Evolutionary conservation across 202 grass and related monocot species (phyloP).

Genomic region (Saccharum hybrid): DNA sequence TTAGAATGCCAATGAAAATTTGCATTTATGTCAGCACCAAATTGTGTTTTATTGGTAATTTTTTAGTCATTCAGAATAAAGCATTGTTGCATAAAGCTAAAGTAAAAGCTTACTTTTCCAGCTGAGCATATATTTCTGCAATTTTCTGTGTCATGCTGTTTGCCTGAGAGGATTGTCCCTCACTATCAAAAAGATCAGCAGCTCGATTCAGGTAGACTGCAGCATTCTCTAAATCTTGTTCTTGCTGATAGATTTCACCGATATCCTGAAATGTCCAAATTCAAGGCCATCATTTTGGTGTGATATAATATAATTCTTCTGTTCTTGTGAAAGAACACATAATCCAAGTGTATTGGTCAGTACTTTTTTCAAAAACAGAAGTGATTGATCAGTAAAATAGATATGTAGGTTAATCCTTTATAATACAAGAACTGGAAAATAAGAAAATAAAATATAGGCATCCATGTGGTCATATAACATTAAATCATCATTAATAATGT

Average conservation of each 20-base stretch:
- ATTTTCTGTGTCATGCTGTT: constrained; percentile 80
- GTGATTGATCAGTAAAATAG: neutral
- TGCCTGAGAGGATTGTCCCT: constrained; percentile 76
- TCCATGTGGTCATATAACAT: constrained; percentile 1
- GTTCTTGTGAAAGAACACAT: constrained; percentile 28
- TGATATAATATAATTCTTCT: neutral
- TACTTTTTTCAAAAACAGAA: neutral
- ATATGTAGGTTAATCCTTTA: neutral
- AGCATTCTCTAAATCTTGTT: constrained; percentile 74
- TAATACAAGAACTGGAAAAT: neutral
- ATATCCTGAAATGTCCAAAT: constrained; percentile 61
- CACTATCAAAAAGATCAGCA: constrained; percentile 78
- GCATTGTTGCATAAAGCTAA: neutral
- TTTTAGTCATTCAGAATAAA: neutral
- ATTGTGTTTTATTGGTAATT: neutral
- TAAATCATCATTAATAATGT: neutral
- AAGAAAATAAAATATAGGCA: neutral
- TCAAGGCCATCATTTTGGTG: neutral
- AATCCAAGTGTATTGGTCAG: constrained; percentile 12
- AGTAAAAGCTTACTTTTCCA: constrained; percentile 69
- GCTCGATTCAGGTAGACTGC: constrained; percentile 67
- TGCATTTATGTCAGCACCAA: neutral
- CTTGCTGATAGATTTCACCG: constrained; percentile 79
- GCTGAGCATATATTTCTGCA: constrained; percentile 77
- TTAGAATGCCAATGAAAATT: neutral